phyloP scores from a whole-genome alignment of 179 eudicot species.

The Monotropa hypopitys region DNA sequence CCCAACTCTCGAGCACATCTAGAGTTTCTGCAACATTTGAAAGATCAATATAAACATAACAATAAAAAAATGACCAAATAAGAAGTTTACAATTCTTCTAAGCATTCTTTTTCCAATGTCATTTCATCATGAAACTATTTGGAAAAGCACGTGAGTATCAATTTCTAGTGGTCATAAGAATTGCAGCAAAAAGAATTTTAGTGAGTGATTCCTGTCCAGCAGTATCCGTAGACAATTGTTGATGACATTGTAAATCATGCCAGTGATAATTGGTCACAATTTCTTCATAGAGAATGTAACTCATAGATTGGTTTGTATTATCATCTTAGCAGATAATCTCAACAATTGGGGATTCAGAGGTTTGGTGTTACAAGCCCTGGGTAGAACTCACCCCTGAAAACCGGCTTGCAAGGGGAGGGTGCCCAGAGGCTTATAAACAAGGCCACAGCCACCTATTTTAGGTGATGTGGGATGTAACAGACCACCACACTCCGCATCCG shows the following conservation, averaged over 20 bases:
- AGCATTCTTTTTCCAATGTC: background rate
- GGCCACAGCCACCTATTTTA: no score
- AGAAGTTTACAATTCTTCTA: background rate
- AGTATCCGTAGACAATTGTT: background rate
- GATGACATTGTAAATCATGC: background rate
- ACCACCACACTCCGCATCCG: no score
- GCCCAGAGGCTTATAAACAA: no score
- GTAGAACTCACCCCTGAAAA: no score
- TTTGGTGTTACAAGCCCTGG: no score
- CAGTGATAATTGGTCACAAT: background rate
- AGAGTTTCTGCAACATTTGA: slow-evolving; percentile 56
- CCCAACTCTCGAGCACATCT: slow-evolving; percentile 83
- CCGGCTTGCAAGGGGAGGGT: no score
- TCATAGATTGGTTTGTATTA: background rate
- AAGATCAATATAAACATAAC: slow-evolving; percentile 1
- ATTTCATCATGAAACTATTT: background rate
- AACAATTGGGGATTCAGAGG: background rate
- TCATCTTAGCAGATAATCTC: background rate
- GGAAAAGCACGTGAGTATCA: background rate
- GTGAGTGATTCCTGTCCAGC: background rate
- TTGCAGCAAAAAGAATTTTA: background rate
- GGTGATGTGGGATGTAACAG: no score
- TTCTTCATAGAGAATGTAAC: background rate
- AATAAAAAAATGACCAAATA: background rate
- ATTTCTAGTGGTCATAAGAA: background rate